Base-by-base conservation (phyloP, 441 rosid genomes). In the Sinapis alba region DNA sequence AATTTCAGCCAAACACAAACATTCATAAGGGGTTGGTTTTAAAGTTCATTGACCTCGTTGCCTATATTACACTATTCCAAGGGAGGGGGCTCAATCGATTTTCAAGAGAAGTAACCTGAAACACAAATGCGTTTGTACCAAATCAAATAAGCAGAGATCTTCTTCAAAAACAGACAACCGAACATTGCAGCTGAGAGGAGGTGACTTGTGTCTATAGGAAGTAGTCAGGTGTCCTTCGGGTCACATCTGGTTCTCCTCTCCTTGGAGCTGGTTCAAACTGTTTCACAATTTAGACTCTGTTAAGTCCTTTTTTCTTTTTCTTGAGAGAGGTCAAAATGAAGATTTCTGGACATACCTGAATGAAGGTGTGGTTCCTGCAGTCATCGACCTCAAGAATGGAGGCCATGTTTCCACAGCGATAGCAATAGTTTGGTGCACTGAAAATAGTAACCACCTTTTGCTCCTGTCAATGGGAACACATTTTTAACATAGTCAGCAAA, bases 361-460 rank as follows among this genome's bases (percentile, higher is more conserved):
- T 85, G 83, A 89, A 89, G 7, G 88, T 81, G 75, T 89, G 91
- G 77, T 78, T 82, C 60, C 79, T 77, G 88, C 86, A 85, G 82
- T 89, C 89, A 47, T 89, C 93, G 53, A 89, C 93, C 83, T 89
- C 93, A 76, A 89, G 80, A 63, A 89, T 89, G 10, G 91, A 89
- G 58, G 93, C 93, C 93, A 89, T 89, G 82, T 89, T 89, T 62
- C 93, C 93, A 69, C 93, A 89, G 24, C 92, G 92, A 68, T 88
- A 88, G 77, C 89, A 88, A 75, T 86, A 88, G 77, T 88, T 88
- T 64, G 88, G 89, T 24, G 93, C 91, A 77, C 91, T 87, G 62
- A 89, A 89, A 62, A 89, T 89, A 13, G 93, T 89, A 66, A 89
- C 93, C 74, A 89, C 93, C 80, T 89, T 89, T 84, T 89, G 89